Base-by-base conservation (phyloP, 148 eudicot species). In the Persicaria maculosa region DNA sequence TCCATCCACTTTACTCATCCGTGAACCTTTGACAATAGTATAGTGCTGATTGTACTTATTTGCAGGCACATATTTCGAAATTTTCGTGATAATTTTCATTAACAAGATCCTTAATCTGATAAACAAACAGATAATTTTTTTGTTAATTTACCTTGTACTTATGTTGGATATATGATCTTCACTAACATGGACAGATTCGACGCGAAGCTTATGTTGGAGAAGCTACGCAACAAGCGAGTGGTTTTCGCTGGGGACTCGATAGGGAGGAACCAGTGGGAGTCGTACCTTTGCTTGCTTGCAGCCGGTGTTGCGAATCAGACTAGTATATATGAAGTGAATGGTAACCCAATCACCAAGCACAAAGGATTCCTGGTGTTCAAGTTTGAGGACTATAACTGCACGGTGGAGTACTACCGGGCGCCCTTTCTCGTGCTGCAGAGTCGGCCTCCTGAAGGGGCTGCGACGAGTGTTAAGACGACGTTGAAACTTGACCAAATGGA, bases 231-330 rank as follows among this genome's bases (percentile, higher is more conserved):
- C 82, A 92, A 86, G 75, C 94, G 96, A n/a, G 20, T 94, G 5
- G 96, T 87, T 10, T 94, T 94, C 77, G 93, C 83, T 4, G 98
- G 98, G 50, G 98, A 94, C 78, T 94, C 98, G 7, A 94, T 94
- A 36, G 98, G 97, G 68, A 87, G 98, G 86, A 94, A 94, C 81
- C 98, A 94, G 67, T 94, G 98, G 98, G 98, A 94, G 73, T 94
- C 98, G 2, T 88, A 91, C 47, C 89, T 94, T 9, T 94, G 98
- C 86, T 87, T 94, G 93, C 96, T 94, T 20, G 85, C 97, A 64
- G 81, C 96, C 47, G 93, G 79, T 6, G 80, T 88, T 74, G 53
- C 86, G 17, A 83, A 87, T 74, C 84, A 86, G 74, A 82, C 76
- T 71, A 77, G 81, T 9, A 83, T 94, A 47, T 92, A 88, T 72